Base-by-base conservation (phyloP, 345 rosid species). In the Pistacia integerrima region DNA sequence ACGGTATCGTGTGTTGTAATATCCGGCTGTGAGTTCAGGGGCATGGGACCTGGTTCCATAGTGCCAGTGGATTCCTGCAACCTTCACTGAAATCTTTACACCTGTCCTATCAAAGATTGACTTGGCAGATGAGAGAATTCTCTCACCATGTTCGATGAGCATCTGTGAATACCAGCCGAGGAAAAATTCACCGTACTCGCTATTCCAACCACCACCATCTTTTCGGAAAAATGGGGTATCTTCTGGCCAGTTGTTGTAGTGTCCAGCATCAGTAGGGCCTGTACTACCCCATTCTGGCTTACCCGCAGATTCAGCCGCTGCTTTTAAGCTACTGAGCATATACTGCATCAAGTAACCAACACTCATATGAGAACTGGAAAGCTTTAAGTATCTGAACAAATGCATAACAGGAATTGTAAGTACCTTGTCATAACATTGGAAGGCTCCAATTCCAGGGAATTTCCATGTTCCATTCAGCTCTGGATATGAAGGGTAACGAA, bases 61-160 rank as follows among this genome's bases (percentile, higher is more conserved):
- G 72, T 96, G 99, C 98, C 99, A 96, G 75, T 96, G 99, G 74
- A 96, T 96, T 60, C 99, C 99, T 12, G 98, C 97, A 74, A 96
- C 48, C 81, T 96, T 96, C 4, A 91, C 97, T 0, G 99, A 96
- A 68, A 96, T 90, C 82, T 96, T 96, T 20, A 84, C 91, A 0
- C 87, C 88, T 0, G 79, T 76, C 52, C 74, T 75, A 52, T 89
- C 86, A 1, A 89, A 96, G 49, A 83, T 68, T 1, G 92, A 75
- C 74, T 85, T 85, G 55, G 98, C 90, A 9, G 94, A 88, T 35
- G 90, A 83, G 7, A 96, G 77, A 9, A 93, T 89, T 78, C 97
- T 87, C 75, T 92, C 94, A 0, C 97, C 97, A 14, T 96, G 99
- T 18, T 90, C 97, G 22, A 93, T 55, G 0, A 96, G 85, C 91